Evolutionary conservation across 2,329 filamentous ascomycete species (phyloP), one percentile per base, ranked within the genome.

Genomic region (Fusarium domesticum): DNA sequence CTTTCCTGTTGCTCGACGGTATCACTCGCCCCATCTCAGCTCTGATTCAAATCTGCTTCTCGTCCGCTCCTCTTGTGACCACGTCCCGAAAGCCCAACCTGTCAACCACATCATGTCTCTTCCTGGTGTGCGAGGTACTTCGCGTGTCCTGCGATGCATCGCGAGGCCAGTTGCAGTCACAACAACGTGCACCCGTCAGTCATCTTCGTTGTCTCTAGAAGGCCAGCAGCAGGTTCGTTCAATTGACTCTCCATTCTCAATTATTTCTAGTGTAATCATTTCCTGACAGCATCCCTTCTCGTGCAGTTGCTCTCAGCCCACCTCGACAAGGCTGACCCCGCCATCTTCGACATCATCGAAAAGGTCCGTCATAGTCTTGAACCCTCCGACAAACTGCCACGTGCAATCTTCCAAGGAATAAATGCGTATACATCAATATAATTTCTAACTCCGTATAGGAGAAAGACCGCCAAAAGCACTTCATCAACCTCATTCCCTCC

Each of bases 401-500:
- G 15, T 12, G 14, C 7, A 11, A 5, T 7, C 12, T 14, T n/a
- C 18, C n/a, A n/a, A n/a, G n/a, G n/a, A n/a, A n/a, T n/a, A n/a
- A n/a, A n/a, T n/a, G n/a, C n/a, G n/a, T n/a, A n/a, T n/a, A n/a
- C n/a, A n/a, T n/a, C n/a, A n/a, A n/a, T n/a, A n/a, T n/a, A n/a
- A n/a, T 33, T 41, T 25, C 39, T 48, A 28, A 52, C 18, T 7
- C 10, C 19, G 10, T 37, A 10, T 28, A 96, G 89, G 93, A 98
- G 76, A 97, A 97, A 81, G 80, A 80, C 57, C 82, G 93, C 58
- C 93, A 98, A 70, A 95, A 96, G 71, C 90, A 97, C 70, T 98
- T 96, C 64, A 96, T 98, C 74, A 97, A 97, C 70, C 77, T 96
- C 45, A 96, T 96, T 56, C 90, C 90, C 16, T 96, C 90, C 6